Base-by-base conservation (phyloP, 805 yeast species). In the Barnettozyma vustinii region DNA sequence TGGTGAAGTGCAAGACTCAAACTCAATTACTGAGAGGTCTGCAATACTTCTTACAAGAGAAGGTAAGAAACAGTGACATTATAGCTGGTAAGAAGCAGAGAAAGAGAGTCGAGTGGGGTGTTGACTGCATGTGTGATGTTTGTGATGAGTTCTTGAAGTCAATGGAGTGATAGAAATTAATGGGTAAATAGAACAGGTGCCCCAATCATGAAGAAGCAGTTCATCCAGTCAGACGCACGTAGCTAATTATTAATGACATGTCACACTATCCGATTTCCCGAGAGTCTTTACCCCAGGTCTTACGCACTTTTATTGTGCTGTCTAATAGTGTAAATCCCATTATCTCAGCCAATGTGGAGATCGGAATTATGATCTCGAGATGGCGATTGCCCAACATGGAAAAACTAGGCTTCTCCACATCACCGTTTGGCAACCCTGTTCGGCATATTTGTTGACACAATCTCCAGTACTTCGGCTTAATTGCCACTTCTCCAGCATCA, bases 21-120 rank as follows among this genome's bases (percentile, higher is more conserved):
- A 65, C 75, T 0, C 68, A 79, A 1, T 64, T 88, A 42, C 59
- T 84, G 47, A 76, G 82, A 59, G 96, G 96, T 5, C 59, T 88
- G 41, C 83, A 79, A 57, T 80, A 74, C 52, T 83, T 85, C 59
- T 64, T 83, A 37, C 75, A 72, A 40, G 72, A 72, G 48, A 68
- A 67, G 37, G 71, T 83, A 20, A 60, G 67, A 52, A 59, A 60
- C 19, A 73, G 82, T 62, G 73, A 71, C 51, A 66, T 79, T 39
- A 62, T 81, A 37, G 68, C 68, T 46, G 81, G 88, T 15, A 73
- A 71, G 53, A 76, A 74, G 56, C 86, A 81, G 58, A 69, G 62
- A 33, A 72, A 65, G 41, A 73, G 91, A 56, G 77, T 84, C 1
- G 69, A 71, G 30, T 87, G 95, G 95, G 94, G 84, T 2, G 71